Percentiles rank a stretch among this genome's conserved stretches.
phyloP scores from a whole-genome alignment of 805 yeast species.

The Danielia oregonensis region DNA sequence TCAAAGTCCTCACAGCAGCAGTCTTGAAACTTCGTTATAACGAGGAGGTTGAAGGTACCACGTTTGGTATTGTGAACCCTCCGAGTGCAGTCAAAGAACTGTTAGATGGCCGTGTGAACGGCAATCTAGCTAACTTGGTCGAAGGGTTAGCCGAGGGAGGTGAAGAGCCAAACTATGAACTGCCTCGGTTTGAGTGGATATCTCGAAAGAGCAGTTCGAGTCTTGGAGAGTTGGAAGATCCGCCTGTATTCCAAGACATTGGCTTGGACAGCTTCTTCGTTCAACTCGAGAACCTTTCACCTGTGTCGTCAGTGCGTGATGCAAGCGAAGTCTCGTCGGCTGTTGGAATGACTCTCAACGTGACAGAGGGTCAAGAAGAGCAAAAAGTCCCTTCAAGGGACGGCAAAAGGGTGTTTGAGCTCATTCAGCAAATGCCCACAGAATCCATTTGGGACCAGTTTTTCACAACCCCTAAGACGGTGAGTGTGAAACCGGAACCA shows the following conservation, averaged over 20 bases:
- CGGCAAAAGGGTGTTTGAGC: conserved; percentile 54
- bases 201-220: conserved; percentile 3
- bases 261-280: conserved; percentile 44
- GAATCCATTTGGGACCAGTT: conserved; percentile 71
- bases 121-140: conserved; percentile 37
- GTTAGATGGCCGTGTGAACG: conserved; percentile 22
- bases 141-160: conserved; percentile 18
- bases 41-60: conserved; percentile 22
- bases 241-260: background rate
- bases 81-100: background rate
- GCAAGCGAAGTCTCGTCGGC: background rate
- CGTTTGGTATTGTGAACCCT: background rate
- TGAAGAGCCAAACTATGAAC: background rate
- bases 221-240: background rate
- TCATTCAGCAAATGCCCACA: conserved; percentile 59
- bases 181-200: conserved; percentile 7
- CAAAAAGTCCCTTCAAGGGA: conserved; percentile 25
- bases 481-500: conserved; percentile 1
- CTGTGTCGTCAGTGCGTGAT: conserved; percentile 7
- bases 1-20: conserved; percentile 69
- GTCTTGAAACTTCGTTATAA: conserved; percentile 57
- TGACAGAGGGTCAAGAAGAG: background rate
- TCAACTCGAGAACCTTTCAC: conserved; percentile 38
- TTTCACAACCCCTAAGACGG: conserved; percentile 29
- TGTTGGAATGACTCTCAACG: background rate